A percentile compares a stretch with the other conserved stretches of the same genome.
phyloP scores from a whole-genome alignment of 805 yeast genomes.

The Candida ficus region DNA sequence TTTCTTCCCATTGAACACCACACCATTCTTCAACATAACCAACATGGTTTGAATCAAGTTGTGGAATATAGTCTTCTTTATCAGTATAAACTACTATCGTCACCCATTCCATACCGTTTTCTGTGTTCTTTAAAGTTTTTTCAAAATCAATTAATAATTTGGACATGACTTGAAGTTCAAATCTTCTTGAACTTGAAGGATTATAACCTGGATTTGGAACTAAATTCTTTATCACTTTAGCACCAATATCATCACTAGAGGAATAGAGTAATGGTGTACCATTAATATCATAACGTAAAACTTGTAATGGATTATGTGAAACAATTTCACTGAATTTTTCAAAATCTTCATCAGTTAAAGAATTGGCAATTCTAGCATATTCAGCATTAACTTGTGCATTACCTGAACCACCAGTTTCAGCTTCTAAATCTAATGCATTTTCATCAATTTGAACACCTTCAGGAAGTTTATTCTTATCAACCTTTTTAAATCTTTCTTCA shows the following conservation, averaged over 20 bases:
- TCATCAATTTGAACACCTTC: conserved; percentile 50
- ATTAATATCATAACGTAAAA: conserved; percentile 76
- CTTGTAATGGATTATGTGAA: conserved; percentile 81
- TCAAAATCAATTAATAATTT: conserved; percentile 83
- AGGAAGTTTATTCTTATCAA: conserved; percentile 38
- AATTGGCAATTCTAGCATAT: conserved; percentile 43
- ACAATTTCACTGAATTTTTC: conserved; percentile 72
- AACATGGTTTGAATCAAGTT: conserved; percentile 57
- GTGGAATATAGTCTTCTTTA: conserved; percentile 54
- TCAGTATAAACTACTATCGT: conserved; percentile 83
- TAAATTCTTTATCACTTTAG: conserved; percentile 32
- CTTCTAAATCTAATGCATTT: conserved; percentile 40
- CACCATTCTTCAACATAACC: conserved; percentile 78
- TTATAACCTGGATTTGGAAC: conserved; percentile 59
- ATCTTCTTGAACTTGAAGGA: conserved; percentile 54
- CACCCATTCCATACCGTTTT: conserved; percentile 97
- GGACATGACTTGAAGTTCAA: conserved; percentile 94
- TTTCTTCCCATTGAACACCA: conserved; percentile 83
- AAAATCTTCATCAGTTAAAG: conserved; percentile 60
- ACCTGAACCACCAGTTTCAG: conserved; percentile 25
- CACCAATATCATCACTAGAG: conserved; percentile 46
- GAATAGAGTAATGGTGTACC: conserved; percentile 76
- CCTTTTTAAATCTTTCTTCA: conserved; percentile 52
- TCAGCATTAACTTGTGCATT: conserved; percentile 32
- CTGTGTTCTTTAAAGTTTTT: conserved; percentile 33